Evolutionary conservation across 1,284 basidiomycete species (phyloP), one percentile per base, ranked within the genome.

Genomic region (Prillingera fragicola): DNA sequence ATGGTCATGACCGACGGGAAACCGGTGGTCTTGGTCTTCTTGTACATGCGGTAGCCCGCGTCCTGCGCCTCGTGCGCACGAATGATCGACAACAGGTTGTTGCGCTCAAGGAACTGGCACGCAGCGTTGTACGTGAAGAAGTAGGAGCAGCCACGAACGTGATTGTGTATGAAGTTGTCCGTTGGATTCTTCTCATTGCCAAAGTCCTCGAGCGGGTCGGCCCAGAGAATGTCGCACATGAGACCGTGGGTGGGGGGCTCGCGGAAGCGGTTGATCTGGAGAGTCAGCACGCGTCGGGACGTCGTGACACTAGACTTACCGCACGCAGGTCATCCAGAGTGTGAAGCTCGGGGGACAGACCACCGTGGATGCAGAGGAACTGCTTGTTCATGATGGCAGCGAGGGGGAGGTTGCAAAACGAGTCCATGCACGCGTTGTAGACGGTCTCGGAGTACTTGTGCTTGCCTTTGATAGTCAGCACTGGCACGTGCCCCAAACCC

Each of bases 321-420:
- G 74, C 74, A 34, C 87, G 81, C 43, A 95, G 79, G 70, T 95
- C 90, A 56, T 95, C 90, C 34, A 95, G 78, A 1, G 89, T 92
- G 61, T 87, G 82, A 28, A 95, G 73, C 63, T 95, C 90, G 0
- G 90, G 90, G 0, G 85, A 89, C 22, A 95, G 77, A 31, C 90
- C 91, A 42, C 90, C 90, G 59, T 95, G 90, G 48, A 95, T 91
- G 71, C 91, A 95, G 51, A 95, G 75, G 73, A 95, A 95, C 70
- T 95, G 90, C 73, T 94, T 94, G 78, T 95, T 95, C 87, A 95
- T 92, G 65, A 95, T 74, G 14, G 90, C 91, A 0, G 90, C 90
- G 1, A 95, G 79, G 1, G 91, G 91, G 3, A 95, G 77, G 4
- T 85, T 80, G 70, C 90, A 94, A 75, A 95, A 95, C 0, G 87